These are phyloP conservation scores for Zymoseptoria brevis DNA, from an alignment of 2,329 filamentous ascomycete genomes.

Conservation along the genomic window DNA sequence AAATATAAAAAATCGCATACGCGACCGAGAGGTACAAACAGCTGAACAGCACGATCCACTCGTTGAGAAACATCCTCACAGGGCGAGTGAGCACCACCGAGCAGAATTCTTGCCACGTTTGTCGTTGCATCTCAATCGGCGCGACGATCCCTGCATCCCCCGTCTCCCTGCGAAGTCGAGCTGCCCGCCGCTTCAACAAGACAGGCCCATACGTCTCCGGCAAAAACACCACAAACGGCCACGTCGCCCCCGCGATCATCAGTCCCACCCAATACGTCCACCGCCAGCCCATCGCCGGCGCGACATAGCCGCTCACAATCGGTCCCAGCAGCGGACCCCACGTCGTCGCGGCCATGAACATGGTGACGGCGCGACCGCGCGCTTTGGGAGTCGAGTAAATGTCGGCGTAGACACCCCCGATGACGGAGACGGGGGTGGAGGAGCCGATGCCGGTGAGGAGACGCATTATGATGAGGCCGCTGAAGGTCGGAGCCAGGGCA, in stretches of 20 bases:
- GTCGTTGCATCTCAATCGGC: slow-evolving; percentile 55
- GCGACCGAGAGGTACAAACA: slow-evolving; percentile 59
- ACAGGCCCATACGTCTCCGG: slow-evolving; percentile 44
- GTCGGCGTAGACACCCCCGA: slow-evolving; percentile 57
- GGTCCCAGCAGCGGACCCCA: slow-evolving; percentile 61
- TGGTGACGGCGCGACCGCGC: slow-evolving; percentile 53
- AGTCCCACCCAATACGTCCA: slow-evolving; percentile 59
- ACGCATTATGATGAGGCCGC: slow-evolving; percentile 38
- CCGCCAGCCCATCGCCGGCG: slow-evolving; percentile 54
- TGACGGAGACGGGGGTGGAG: slow-evolving; percentile 49
- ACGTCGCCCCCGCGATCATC: slow-evolving; percentile 57
- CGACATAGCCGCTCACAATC: slow-evolving; percentile 56
- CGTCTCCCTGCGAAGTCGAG: slow-evolving; percentile 36
- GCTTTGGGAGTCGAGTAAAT: slow-evolving; percentile 51
- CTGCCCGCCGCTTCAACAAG: slow-evolving; percentile 29
- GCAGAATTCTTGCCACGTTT: slow-evolving; percentile 49
- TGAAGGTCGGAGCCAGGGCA: slow-evolving; percentile 38
- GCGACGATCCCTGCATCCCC: slow-evolving; percentile 48
- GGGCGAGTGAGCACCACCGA: slow-evolving; percentile 64
- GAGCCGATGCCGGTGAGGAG: slow-evolving; percentile 38
- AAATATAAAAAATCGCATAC: slow-evolving; percentile 64
- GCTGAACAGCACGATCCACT: slow-evolving; percentile 64
- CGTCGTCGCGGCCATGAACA: slow-evolving; percentile 59
- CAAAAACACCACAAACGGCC: slow-evolving; percentile 54
- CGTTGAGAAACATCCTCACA: slow-evolving; percentile 63